Percentiles rank a stretch among this genome's conserved stretches.
Conservation (phyloP, 257 asterid genomes). For the Lithospermum erythrorhizon region DNA sequence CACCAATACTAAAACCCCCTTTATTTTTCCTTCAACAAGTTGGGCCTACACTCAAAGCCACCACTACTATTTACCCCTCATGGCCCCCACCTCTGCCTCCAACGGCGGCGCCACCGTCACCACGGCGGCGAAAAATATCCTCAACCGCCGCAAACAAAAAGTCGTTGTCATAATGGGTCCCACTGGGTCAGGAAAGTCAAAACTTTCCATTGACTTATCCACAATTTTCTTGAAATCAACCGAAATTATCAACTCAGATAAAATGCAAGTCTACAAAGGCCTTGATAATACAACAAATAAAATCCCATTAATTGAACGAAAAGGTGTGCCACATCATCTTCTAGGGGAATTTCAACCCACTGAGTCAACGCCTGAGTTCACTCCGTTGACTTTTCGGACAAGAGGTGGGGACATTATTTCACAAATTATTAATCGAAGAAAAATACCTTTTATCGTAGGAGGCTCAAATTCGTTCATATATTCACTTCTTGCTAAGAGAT, state of each 20-base stretch:
- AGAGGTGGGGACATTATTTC: conserved; percentile 27
- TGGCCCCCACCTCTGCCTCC: conserved; percentile 20
- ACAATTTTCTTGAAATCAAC: conserved; percentile 46
- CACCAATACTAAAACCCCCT: conserved; percentile 6
- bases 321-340: conserved; percentile 58
- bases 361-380: conserved; percentile 51
- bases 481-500: conserved; percentile 35
- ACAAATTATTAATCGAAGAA: conserved; percentile 15
- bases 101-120: conserved; percentile 6
- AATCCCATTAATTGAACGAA: conserved; percentile 41
- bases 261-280: conserved; percentile 63
- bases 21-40: background rate
- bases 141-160: conserved; percentile 25
- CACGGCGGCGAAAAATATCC: conserved; percentile 1
- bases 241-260: conserved; percentile 81
- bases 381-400: conserved; percentile 47
- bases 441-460: conserved; percentile 60
- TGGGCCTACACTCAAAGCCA: conserved; percentile 14
- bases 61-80: too few relatives aligned
- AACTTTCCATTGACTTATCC: conserved; percentile 66
- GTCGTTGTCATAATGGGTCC: conserved; percentile 71
- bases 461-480: conserved; percentile 82
- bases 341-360: conserved; percentile 54
- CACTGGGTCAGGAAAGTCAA: conserved; percentile 86
- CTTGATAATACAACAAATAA: conserved; percentile 73